A percentile compares a stretch with the other conserved stretches of the same genome.
These are phyloP conservation scores for Cynanchum wilfordii DNA, from an alignment of 257 asterid genomes.

Conservation along the genomic window DNA sequence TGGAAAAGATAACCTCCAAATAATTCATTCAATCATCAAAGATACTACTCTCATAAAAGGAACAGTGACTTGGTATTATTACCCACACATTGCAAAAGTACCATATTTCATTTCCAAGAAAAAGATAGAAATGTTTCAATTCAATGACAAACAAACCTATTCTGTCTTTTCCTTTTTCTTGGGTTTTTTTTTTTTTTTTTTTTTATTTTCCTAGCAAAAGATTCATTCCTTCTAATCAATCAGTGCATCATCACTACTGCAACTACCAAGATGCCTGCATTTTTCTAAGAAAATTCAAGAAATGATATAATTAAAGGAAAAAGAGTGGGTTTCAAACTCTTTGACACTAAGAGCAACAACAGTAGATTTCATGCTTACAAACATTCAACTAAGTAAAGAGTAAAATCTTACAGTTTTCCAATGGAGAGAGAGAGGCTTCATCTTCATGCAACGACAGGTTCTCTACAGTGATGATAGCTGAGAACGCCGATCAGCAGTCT, in stretches of 20 bases:
- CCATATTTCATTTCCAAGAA: background rate
- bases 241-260: background rate
- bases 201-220: background rate
- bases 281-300: background rate
- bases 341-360: background rate
- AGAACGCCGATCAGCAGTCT: background rate
- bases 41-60: no score
- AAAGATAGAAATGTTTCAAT: background rate
- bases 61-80: background rate
- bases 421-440: background rate
- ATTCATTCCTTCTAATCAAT: background rate
- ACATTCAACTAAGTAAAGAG: background rate
- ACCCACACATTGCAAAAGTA: background rate
- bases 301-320: background rate
- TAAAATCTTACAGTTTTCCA: background rate
- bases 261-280: background rate
- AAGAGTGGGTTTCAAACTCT: background rate
- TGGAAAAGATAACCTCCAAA: slow-evolving; percentile 19
- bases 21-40: slow-evolving; percentile 9
- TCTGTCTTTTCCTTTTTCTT: background rate
- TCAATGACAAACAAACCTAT: background rate
- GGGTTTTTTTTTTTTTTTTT: no score
- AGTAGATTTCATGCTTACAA: background rate
- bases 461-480: background rate
- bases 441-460: background rate